A percentile compares a stretch with the other conserved stretches of the same genome.
These are phyloP conservation scores for Boletus semigastroideus DNA, from an alignment of 1,284 basidiomycete species.

Conservation along the genomic window DNA sequence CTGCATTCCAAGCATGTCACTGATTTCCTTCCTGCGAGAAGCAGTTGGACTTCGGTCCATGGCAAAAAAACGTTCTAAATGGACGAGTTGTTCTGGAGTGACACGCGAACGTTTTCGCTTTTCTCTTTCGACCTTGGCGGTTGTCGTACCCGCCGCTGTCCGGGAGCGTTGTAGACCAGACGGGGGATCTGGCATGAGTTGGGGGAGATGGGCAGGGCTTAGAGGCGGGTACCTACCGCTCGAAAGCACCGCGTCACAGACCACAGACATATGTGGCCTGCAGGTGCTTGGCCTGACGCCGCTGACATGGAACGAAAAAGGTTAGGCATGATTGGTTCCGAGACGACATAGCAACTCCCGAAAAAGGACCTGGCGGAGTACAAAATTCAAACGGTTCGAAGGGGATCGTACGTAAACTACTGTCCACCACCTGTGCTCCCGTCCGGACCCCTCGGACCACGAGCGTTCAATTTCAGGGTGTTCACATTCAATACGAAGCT, in stretches of 20 bases:
- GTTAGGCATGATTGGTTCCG: conserved; percentile 20
- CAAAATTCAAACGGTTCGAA: conserved; percentile 1
- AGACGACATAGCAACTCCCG: conserved; percentile 32
- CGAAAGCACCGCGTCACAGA: conserved; percentile 23
- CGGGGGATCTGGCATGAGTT: conserved; percentile 21
- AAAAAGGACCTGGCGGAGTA: conserved; percentile 23
- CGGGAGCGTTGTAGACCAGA: conserved; percentile 31
- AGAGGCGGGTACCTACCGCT: conserved; percentile 20
- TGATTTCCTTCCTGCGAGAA: conserved; percentile 67
- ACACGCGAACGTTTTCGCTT: conserved; percentile 77
- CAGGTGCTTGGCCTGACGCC: conserved; percentile 23
- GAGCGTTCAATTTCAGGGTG: too few relatives aligned
- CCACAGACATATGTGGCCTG: conserved; percentile 32
- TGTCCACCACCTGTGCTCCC: not conserved
- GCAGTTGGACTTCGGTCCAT: conserved; percentile 70
- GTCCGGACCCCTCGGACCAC: not conserved
- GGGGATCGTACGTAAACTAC: not conserved
- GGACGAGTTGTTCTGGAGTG: conserved; percentile 70
- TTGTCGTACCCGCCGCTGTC: conserved; percentile 9
- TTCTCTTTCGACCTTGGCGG: conserved; percentile 42
- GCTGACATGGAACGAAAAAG: conserved; percentile 33
- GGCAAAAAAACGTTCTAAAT: conserved; percentile 69
- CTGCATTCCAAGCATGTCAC: conserved; percentile 73
- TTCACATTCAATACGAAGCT: not conserved
- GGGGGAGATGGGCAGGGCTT: conserved; percentile 7